Evolutionary conservation across 768 basidiomycete species (phyloP), one percentile per base, ranked within the genome.

Genomic region (Amanita molliuscula): DNA sequence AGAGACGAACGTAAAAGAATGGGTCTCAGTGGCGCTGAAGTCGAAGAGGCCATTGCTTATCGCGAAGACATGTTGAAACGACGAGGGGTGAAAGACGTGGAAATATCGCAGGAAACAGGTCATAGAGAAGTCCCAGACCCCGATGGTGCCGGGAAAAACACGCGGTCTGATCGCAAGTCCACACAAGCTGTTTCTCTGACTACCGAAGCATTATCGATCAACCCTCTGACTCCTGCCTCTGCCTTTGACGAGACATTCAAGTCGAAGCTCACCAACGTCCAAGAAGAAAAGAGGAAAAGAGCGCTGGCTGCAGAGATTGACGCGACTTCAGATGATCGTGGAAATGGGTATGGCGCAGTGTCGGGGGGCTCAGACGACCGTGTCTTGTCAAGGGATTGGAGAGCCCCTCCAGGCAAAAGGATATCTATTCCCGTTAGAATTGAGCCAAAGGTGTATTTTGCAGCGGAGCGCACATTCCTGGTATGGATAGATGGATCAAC

Each of bases 371-470:
- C 54, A 4, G 73, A 78, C 18, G 80, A 83, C 54, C 74, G 80
- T 53, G 62, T 84, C 13, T 61, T 86, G 42, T 77, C 75, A 47
- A 72, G 83, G 49, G 77, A 79, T 52, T 89, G 84, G 82, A 70
- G 63, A 21, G 95, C 94, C 1, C 87, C 89, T 0, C 67, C 74
- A 36, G 94, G 94, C 9, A 97, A 97, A 72, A 75, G 77, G 55
- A 94, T 99, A 51, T 80, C 92, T 0, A 81, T 98, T 2, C 93
- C 95, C 21, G 86, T 99, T n/a, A 79, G 96, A 48, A 79, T 99
- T 42, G 96, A 99, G 65, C 96, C 96, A 25, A 99, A 99, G 68
- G 93, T 96, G 3, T 95, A 94, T 62, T 99, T 97, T 63, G 96
- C 96, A 5, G 83, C 85, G 33, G 94, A 97, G 66, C 76, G 95